Evolutionary conservation across 352 stramenopile species (phyloP), one percentile per base, ranked within the genome.

Genomic region (Elongisporangium undulatum): DNA sequence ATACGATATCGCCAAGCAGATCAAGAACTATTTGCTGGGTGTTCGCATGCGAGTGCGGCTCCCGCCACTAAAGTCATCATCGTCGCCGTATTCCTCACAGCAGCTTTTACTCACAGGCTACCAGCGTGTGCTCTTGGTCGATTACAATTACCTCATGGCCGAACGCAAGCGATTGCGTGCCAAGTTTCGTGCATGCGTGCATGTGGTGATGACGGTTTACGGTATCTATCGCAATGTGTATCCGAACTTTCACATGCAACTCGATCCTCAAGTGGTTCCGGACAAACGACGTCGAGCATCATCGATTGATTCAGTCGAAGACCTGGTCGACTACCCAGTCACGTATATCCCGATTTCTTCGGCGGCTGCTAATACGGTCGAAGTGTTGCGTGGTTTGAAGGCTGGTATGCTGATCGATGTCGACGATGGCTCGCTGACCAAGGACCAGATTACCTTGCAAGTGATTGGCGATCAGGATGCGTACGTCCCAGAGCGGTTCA

Each of bases 401-500:
- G 66, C 29, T 39, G 82, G 82, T 4, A 85, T 81, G 69, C 58
- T 77, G 15, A 74, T 92, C 34, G 78, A 92, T 22, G 79, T 92
- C 39, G 82, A 92, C 61, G 82, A 92, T 59, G 78, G 78, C 0
- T 92, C 80, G 22, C 72, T 92, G 20, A 92, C 82, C 4, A 88
- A 85, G 50, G 82, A 92, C 58, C 82, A 87, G 55, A 85, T 92
- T 58, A 87, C 74, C n/a, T 62, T 92, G 19, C 70, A 92, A 34
- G 80, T 92, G 48, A 73, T 92, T 3, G 82, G 82, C 24, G 72
- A 62, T 3, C 82, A 90, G 61, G 60, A 82, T 22, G 62, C 69
- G 54, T 90, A 90, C 52, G 39, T 89, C 9, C 74, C 75, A 13
- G 63, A 71, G 21, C 61, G 60, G 0, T 87, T 80, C 26, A 71